These are phyloP conservation scores for Ceratobasidium sp. DNA, from an alignment of 1,284 basidiomycete species.

Conservation along the genomic window DNA sequence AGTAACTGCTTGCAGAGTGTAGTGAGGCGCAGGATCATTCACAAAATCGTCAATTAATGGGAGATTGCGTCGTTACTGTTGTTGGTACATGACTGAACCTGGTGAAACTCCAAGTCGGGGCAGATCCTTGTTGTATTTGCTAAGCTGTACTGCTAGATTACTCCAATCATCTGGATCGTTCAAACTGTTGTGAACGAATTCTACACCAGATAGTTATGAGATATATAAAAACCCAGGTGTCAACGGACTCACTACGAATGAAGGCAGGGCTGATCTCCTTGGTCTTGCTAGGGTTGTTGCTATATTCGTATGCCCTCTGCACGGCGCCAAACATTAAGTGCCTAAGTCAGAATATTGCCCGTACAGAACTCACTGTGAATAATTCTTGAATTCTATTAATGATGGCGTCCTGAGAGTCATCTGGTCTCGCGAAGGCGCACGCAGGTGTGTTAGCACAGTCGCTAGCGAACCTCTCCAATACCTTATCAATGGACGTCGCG, in stretches of 20 bases:
- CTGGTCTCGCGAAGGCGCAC: no score
- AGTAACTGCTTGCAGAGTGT: conserved; percentile 13
- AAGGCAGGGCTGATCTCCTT: background rate
- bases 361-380: background rate
- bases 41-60: background rate
- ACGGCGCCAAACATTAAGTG: background rate
- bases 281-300: background rate
- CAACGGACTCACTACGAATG: background rate
- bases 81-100: background rate
- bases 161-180: no score
- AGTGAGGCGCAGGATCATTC: background rate
- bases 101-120: no score
- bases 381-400: background rate
- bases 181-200: background rate
- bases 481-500: background rate
- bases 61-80: background rate
- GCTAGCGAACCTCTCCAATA: background rate
- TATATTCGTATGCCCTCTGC: background rate
- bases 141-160: no score
- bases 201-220: background rate
- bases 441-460: conserved; percentile 1
- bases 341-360: background rate
- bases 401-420: background rate
- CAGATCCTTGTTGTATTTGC: no score
- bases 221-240: background rate